A percentile compares a stretch with the other conserved stretches of the same genome.
These are phyloP conservation scores for Lachnellula occidentalis DNA, from an alignment of 2,329 filamentous ascomycete genomes.

Conservation along the genomic window DNA sequence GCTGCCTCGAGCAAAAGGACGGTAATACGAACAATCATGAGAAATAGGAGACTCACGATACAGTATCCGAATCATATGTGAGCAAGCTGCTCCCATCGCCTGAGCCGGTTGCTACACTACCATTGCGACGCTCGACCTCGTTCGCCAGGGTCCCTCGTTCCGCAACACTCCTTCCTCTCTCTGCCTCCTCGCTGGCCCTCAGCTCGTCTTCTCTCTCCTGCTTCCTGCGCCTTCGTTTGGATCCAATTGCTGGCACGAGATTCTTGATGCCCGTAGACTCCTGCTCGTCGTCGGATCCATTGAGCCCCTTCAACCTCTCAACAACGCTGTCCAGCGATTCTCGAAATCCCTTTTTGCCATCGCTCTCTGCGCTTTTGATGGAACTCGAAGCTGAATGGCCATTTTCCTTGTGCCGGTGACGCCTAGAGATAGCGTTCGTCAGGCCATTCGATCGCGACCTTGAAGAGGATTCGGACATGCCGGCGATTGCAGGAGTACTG, in stretches of 20 bases:
- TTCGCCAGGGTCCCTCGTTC: slow-evolving; percentile 29
- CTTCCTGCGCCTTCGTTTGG: slow-evolving; percentile 45
- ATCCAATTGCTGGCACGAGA: slow-evolving; percentile 48
- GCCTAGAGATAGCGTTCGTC: slow-evolving; percentile 25
- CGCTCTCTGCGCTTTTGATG: slow-evolving; percentile 21
- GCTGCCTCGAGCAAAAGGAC: slow-evolving; percentile 9
- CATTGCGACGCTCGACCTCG: slow-evolving; percentile 10
- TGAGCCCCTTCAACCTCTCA: slow-evolving; percentile 22
- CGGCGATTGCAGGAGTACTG: slow-evolving; percentile 15
- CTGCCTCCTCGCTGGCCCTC: slow-evolving; percentile 31
- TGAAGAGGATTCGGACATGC: slow-evolving; percentile 28
- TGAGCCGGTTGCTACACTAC: slow-evolving; percentile 5
- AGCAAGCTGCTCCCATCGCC: slow-evolving; percentile 27
- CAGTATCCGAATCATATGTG: slow-evolving; percentile 30
- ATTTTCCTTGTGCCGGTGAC: slow-evolving; percentile 18
- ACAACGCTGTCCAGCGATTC: slow-evolving; percentile 21
- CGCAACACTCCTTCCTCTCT: slow-evolving; percentile 28
- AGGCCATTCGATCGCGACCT: slow-evolving; percentile 11
- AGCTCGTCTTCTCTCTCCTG: slow-evolving; percentile 39
- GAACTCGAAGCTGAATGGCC: slow-evolving; percentile 24
- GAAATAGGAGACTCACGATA: slow-evolving; percentile 27
- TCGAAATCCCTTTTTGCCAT: slow-evolving; percentile 18
- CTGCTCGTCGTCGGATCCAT: slow-evolving; percentile 17
- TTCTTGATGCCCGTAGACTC: slow-evolving; percentile 40
- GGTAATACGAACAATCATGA: slow-evolving; percentile 4